These are phyloP conservation scores for Colletotrichum spaethianum DNA, from an alignment of 2,329 filamentous ascomycete genomes.

Conservation along the genomic window DNA sequence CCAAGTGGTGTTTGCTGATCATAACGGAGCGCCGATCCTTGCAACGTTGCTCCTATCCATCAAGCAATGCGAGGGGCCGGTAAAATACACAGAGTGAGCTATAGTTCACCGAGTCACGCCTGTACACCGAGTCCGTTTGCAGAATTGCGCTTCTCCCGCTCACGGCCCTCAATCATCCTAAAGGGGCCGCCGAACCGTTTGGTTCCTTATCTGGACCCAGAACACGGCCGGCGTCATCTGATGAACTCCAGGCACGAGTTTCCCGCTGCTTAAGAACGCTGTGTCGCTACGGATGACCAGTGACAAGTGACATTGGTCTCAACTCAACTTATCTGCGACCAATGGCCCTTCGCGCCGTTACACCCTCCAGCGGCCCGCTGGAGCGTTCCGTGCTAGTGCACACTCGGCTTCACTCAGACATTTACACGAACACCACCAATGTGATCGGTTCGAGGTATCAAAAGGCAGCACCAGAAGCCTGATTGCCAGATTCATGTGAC, in stretches of 20 bases:
- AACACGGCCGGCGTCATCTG: constrained; percentile 4
- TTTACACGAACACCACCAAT: not conserved
- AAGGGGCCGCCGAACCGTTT: not conserved
- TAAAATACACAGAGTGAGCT: not conserved
- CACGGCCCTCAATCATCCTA: not conserved
- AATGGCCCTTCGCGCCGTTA: constrained; percentile 16
- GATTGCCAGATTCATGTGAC: not conserved
- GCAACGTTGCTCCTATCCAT: not conserved
- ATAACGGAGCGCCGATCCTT: too few species aligned
- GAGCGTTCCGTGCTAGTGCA: constrained; percentile 18
- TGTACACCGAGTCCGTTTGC: not conserved
- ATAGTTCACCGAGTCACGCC: not conserved
- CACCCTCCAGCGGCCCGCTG: constrained; percentile 35
- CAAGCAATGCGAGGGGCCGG: not conserved
- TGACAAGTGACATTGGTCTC: constrained; percentile 33
- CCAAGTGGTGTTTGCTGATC: not conserved
- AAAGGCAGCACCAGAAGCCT: not conserved
- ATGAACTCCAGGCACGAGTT: not conserved
- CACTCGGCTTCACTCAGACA: not conserved
- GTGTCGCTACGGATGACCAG: not conserved
- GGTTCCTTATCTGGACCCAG: not conserved
- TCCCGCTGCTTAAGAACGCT: not conserved
- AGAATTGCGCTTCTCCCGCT: not conserved
- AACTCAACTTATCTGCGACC: constrained; percentile 21
- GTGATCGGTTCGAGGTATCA: constrained; percentile 8